Evolutionary conservation across 1,139 yeast genomes (phyloP).

Genomic region (Geotrichum carabidarum): DNA sequence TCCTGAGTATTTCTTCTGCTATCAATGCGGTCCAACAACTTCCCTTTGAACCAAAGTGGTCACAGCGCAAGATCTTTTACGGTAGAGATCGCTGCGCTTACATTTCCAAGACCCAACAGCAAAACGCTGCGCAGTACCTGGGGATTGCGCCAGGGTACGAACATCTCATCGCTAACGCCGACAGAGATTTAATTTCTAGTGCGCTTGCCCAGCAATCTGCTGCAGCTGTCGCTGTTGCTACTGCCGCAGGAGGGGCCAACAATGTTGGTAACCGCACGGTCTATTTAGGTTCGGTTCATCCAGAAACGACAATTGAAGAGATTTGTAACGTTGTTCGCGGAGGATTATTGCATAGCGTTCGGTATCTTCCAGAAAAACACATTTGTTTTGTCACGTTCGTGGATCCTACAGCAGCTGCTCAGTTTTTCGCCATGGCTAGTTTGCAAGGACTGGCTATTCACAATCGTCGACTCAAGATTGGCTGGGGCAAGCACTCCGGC

Average conservation of each 20-base stretch:
- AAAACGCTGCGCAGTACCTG: constrained; percentile 81
- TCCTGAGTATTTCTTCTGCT: constrained; percentile 73
- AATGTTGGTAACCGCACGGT: constrained; percentile 89
- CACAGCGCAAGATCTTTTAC: constrained; percentile 63
- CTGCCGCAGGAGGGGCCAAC: constrained; percentile 65
- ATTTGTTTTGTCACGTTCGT: constrained; percentile 46
- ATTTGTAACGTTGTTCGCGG: constrained; percentile 92
- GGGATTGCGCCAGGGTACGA: constrained; percentile 61
- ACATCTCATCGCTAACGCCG: constrained; percentile 74
- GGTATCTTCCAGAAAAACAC: constrained; percentile 68
- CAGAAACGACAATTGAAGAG: constrained; percentile 81
- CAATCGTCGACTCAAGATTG: constrained; percentile 74
- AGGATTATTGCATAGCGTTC: constrained; percentile 63
- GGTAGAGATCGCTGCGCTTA: constrained; percentile 83
- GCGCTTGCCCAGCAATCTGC: constrained; percentile 62
- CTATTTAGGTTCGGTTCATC: constrained; percentile 80
- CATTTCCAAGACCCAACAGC: constrained; percentile 91
- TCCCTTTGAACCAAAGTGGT: constrained; percentile 51
- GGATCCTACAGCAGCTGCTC: constrained; percentile 83
- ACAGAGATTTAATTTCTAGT: constrained; percentile 51
- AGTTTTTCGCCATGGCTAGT: constrained; percentile 67
- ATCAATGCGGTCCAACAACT: constrained; percentile 69
- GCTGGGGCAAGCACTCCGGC: constrained; percentile 96
- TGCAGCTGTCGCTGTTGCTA: constrained; percentile 66
- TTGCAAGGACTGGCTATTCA: constrained; percentile 76